Conservation (phyloP, 2,329 filamentous ascomycete species). For the Fusarium camptoceras region DNA sequence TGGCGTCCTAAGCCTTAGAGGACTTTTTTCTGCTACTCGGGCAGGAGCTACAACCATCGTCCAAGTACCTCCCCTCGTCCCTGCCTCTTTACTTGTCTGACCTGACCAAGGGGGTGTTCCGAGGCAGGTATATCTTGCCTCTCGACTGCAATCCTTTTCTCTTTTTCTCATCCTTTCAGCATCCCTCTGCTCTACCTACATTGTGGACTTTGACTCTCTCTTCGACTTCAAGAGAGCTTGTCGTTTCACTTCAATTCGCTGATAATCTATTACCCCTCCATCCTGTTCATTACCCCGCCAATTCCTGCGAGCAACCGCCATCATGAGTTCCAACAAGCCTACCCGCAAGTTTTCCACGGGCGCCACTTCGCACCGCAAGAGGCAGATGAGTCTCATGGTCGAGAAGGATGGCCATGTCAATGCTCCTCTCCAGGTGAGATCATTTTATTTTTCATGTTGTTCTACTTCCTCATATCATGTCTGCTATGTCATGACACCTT, state of each 20-base stretch:
- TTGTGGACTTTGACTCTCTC: not conserved
- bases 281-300: conserved; percentile 25
- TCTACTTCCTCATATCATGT: not conserved
- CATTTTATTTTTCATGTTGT: not conserved
- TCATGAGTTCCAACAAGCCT: conserved; percentile 44
- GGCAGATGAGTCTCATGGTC: conserved; percentile 59
- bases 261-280: conserved; percentile 27
- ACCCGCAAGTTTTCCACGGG: conserved; percentile 58
- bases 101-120: conserved; percentile 37
- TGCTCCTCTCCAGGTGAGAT: conserved; percentile 59
- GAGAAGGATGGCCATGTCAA: conserved; percentile 59
- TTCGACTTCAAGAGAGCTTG: conserved; percentile 10
- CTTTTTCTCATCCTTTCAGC: conserved; percentile 15
- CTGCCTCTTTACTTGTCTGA: conserved; percentile 42
- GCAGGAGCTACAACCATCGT: conserved; percentile 13
- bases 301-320: conserved; percentile 29
- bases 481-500: conserved; percentile 36
- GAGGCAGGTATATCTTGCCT: conserved; percentile 40
- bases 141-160: conserved; percentile 22
- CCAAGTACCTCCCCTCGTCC: conserved; percentile 24
- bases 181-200: conserved; percentile 22
- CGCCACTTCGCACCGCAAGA: conserved; percentile 59
- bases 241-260: not conserved
- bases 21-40: not conserved
- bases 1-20: not conserved